Percentiles rank a stretch among this genome's conserved stretches.
Conservation (phyloP, 2,329 filamentous ascomycete species). For the Scopulariopsis brevicaulis region DNA sequence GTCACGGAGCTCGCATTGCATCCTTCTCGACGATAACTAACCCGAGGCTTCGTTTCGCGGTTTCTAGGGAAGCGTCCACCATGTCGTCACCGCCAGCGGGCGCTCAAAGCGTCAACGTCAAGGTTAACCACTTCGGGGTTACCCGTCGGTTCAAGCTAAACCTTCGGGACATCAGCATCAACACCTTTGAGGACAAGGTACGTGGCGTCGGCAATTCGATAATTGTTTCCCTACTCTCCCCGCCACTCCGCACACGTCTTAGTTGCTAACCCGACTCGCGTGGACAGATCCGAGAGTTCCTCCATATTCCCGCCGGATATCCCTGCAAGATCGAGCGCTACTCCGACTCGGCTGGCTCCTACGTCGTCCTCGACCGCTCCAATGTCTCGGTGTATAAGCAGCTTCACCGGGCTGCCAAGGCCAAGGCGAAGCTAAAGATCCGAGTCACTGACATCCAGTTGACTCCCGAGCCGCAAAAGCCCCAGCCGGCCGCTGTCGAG, state of each 20-base stretch:
- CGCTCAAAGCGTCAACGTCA: constrained; percentile 55
- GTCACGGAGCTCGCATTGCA: background rate
- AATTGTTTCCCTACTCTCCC: background rate
- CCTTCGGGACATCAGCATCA: constrained; percentile 68
- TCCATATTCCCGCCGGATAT: constrained; percentile 19
- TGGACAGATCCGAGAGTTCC: constrained; percentile 20
- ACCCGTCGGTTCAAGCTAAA: constrained; percentile 83
- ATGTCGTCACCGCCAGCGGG: background rate
- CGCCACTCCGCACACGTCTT: background rate
- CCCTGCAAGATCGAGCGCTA: constrained; percentile 72
- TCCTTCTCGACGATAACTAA: background rate
- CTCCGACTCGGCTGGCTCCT: constrained; percentile 81
- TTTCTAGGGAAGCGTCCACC: background rate
- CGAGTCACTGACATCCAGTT: constrained; percentile 45
- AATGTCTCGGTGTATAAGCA: constrained; percentile 90
- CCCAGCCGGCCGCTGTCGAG: constrained; percentile 35
- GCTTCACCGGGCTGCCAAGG: constrained; percentile 90
- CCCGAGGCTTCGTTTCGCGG: background rate
- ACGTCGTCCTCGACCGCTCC: constrained; percentile 64
- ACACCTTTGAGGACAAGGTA: constrained; percentile 74
- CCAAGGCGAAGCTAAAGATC: constrained; percentile 93
- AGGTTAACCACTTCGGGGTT: constrained; percentile 65
- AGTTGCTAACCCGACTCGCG: background rate
- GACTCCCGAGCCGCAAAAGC: constrained; percentile 13
- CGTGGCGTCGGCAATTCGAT: constrained; percentile 21